A percentile compares a stretch with the other conserved stretches of the same genome.
Conservation (phyloP, 176 grass and related monocot genomes). For the Raddia guianensis region DNA sequence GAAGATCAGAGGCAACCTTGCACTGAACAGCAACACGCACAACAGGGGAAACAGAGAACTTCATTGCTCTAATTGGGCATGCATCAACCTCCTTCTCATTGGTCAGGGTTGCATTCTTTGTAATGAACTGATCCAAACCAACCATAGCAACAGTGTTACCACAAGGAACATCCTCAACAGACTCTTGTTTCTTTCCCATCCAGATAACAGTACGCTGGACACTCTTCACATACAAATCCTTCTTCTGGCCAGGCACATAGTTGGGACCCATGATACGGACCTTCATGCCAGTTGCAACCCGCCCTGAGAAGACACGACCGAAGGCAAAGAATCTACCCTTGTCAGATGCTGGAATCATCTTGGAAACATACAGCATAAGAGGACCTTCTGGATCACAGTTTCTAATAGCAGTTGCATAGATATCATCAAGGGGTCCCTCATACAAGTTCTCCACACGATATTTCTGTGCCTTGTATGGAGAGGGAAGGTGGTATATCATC, state of each 20-base stretch:
- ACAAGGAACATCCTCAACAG: constrained; percentile 70
- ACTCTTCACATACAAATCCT: constrained; percentile 80
- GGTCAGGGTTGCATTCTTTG: constrained; percentile 79
- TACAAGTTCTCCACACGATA: constrained; percentile 92
- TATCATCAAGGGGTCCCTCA: constrained; percentile 74
- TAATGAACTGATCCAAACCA: constrained; percentile 56
- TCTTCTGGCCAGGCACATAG: constrained; percentile 87
- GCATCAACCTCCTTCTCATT: constrained; percentile 76
- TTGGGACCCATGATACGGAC: constrained; percentile 91
- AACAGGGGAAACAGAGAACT: constrained; percentile 80
- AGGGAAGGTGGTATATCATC: constrained; percentile 86
- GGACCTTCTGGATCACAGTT: constrained; percentile 88
- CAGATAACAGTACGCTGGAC: constrained; percentile 46
- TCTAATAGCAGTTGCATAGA: constrained; percentile 80
- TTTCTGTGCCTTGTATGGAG: constrained; percentile 61
- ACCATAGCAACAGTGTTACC: too few species aligned
- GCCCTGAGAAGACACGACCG: constrained; percentile 75
- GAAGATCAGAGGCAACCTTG: constrained; percentile 77
- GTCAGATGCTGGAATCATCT: constrained; percentile 94
- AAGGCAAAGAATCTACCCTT: constrained; percentile 90
- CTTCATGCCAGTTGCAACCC: constrained; percentile 79
- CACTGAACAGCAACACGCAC: constrained; percentile 88
- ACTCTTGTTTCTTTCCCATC: constrained; percentile 10
- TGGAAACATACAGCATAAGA: constrained; percentile 89
- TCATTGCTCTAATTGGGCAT: constrained; percentile 84